Evolutionary conservation across 257 asterid species (phyloP).

Genomic region (Solanum stenotomum): DNA sequence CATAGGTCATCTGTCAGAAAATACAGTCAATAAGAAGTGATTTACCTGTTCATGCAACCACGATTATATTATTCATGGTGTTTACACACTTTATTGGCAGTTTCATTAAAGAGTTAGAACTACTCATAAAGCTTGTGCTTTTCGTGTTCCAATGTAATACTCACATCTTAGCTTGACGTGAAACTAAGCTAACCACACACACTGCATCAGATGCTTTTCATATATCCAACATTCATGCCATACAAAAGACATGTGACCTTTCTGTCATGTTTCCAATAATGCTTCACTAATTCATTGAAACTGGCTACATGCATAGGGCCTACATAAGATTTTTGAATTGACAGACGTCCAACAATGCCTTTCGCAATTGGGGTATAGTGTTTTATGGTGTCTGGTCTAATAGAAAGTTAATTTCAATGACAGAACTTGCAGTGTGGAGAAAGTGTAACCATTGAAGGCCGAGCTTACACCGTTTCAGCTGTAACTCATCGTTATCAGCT

Average conservation of each 20-base stretch:
- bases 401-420: not conserved
- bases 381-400: not conserved
- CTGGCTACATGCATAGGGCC: not conserved
- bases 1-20: not conserved
- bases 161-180: not conserved
- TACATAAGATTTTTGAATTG: not conserved
- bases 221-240: conserved; percentile 1
- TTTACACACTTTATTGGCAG: not conserved
- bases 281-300: conserved; percentile 6
- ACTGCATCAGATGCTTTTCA: not conserved
- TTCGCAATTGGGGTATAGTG: not conserved
- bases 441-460: conserved; percentile 79
- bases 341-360: not conserved
- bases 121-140: not conserved
- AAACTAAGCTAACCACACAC: not conserved
- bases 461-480: conserved; percentile 69
- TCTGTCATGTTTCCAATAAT: conserved; percentile 1
- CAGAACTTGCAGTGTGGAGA: conserved; percentile 93
- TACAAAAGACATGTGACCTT: conserved; percentile 2
- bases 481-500: conserved; percentile 93
- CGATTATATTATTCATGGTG: not conserved
- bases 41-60: not conserved
- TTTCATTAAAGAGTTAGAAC: not conserved
- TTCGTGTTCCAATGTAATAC: not conserved
- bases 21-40: not conserved